Percentiles rank a stretch among this genome's conserved stretches.
phyloP scores from a whole-genome alignment of 1,139 yeast genomes.

The Yamadazyma spencermartinsiae region DNA sequence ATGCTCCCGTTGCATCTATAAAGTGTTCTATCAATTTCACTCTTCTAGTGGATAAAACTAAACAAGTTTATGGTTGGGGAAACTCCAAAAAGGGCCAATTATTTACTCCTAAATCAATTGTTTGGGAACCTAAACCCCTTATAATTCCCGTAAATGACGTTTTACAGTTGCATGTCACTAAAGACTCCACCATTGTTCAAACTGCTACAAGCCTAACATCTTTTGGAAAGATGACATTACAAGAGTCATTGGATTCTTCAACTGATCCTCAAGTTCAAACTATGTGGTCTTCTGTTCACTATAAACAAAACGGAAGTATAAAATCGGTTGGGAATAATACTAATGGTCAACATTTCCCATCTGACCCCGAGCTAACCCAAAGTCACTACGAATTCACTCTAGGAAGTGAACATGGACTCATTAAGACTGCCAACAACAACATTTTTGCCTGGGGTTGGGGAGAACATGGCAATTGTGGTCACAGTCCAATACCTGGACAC shows the following conservation, averaged over 20 bases:
- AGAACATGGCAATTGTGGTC: slow-evolving; percentile 95
- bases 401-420: slow-evolving; percentile 89
- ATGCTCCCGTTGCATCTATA: slow-evolving; percentile 24
- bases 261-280: slow-evolving; percentile 32
- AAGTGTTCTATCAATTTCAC: slow-evolving; percentile 59
- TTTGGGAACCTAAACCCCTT: slow-evolving; percentile 30
- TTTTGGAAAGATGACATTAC: slow-evolving; percentile 18
- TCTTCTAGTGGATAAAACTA: slow-evolving; percentile 42
- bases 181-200: slow-evolving; percentile 44
- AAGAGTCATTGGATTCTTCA: no score
- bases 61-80: slow-evolving; percentile 77
- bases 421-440: slow-evolving; percentile 21
- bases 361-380: neutral
- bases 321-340: slow-evolving; percentile 70
- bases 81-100: slow-evolving; percentile 76
- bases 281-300: slow-evolving; percentile 86
- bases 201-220: slow-evolving; percentile 9
- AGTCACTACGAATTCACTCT: slow-evolving; percentile 30
- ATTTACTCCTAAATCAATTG: slow-evolving; percentile 11
- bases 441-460: slow-evolving; percentile 97
- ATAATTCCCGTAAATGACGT: slow-evolving; percentile 15
- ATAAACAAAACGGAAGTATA: slow-evolving; percentile 26
- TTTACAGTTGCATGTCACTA: slow-evolving; percentile 33
- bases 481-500: slow-evolving; percentile 16
- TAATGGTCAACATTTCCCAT: slow-evolving; percentile 64